Base-by-base conservation (phyloP, 2,329 filamentous ascomycete species). In the Aspergillus chevalieri region DNA sequence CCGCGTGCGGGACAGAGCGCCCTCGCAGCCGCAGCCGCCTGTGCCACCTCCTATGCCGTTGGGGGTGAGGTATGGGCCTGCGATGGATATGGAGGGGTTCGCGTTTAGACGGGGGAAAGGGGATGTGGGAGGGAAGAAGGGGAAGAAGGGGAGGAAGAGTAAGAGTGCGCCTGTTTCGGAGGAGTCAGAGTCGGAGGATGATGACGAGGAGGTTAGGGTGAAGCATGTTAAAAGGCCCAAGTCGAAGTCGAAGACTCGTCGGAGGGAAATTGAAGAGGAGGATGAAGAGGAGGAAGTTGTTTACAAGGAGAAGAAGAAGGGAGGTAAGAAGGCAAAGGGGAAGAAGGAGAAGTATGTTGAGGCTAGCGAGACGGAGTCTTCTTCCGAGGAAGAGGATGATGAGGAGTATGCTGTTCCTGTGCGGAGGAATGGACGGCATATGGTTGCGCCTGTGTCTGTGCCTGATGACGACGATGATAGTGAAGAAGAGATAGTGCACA, bases 1-100 rank as follows among this genome's bases (percentile, higher is more conserved):
- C 46, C 70, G 72, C 17, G 61, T 72, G 9, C 68, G 71, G 36
- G 38, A 21, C 17, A 15, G 17, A 6, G 71, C 72, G 14, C 59
- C 58, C 6, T 55, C 60, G 8, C 26, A 30, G 26, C 26, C 26
- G 26, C 26, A 30, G 26, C 65, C 66, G 17, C 10, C 10, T 3
- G 38, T 19, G 17, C n/a, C n/a, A 8, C 19, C 17, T 19, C 10
- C 38, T 2, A 41, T n/a, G 14, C 14, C 14, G n/a, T 21, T 65
- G 70, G 43, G 50, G 69, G 24, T 60, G 59, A 48, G 65, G 70
- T 46, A 61, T 64, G 46, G 64, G 65, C 53, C 57, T 59, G 8
- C 60, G 59, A 7, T 64, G 59, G 24, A 55, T 62, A 17, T 57
- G 56, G 17, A 64, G 63, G 17, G 67, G 62, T 3, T 61, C 61